phyloP scores from a whole-genome alignment of 768 basidiomycete genomes.

The Hirschioporus abietinus region DNA sequence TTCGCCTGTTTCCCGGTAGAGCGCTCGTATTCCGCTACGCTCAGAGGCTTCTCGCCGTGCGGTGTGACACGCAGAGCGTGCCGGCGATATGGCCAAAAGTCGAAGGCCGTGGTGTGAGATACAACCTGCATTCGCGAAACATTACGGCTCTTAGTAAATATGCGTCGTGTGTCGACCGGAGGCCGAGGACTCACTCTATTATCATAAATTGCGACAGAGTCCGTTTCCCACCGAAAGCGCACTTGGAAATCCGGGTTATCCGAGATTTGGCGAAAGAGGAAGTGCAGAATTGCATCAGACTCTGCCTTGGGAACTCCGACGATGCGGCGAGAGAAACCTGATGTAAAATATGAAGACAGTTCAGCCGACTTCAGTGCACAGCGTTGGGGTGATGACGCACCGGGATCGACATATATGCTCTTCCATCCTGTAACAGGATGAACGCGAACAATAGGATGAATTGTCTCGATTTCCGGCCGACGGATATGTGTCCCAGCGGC shows the following conservation, averaged over 20 bases:
- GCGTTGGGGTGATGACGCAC: slow-evolving; percentile 19
- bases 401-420: slow-evolving; percentile 76
- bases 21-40: slow-evolving; percentile 64
- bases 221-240: slow-evolving; percentile 70
- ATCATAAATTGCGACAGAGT: slow-evolving; percentile 83
- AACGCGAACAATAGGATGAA: slow-evolving; percentile 80
- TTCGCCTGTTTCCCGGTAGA: slow-evolving; percentile 61
- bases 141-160: background rate
- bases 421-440: slow-evolving; percentile 85
- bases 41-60: slow-evolving; percentile 72
- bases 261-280: slow-evolving; percentile 67
- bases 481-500: slow-evolving; percentile 67
- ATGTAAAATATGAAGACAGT: background rate
- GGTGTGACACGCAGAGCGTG: slow-evolving; percentile 81
- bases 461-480: slow-evolving; percentile 58
- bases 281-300: slow-evolving; percentile 64
- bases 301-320: slow-evolving; percentile 77
- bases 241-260: slow-evolving; percentile 71
- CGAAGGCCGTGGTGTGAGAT: slow-evolving; percentile 75
- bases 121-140: slow-evolving; percentile 41
- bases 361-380: no score
- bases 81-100: slow-evolving; percentile 72
- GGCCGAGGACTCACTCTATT: slow-evolving; percentile 50
- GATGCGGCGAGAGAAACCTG: slow-evolving; percentile 77
- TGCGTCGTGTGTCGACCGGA: no score